Conservation (phyloP, 345 rosid species). For the Eutrema japonicum region DNA sequence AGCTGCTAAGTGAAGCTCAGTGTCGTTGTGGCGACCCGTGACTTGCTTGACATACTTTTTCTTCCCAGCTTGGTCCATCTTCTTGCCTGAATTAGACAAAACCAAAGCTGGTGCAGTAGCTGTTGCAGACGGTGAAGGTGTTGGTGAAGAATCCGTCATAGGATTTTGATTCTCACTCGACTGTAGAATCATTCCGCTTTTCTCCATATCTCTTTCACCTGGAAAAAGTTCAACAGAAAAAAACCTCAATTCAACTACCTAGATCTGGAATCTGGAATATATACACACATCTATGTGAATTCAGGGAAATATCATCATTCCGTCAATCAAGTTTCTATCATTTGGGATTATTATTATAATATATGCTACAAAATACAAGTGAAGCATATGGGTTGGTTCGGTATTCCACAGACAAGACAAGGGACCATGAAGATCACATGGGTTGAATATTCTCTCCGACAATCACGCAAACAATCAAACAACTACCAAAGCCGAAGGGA, state of each 20-base stretch:
- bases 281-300: slow-evolving; percentile 14
- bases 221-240: slow-evolving; percentile 24
- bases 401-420: slow-evolving; percentile 40
- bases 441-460: slow-evolving; percentile 33
- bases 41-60: slow-evolving; percentile 97
- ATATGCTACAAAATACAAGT: slow-evolving; percentile 9
- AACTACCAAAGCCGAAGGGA: slow-evolving; percentile 14
- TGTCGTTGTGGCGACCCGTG: slow-evolving; percentile 85
- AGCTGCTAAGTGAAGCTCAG: slow-evolving; percentile 86
- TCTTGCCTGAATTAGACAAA: slow-evolving; percentile 76
- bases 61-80: slow-evolving; percentile 89
- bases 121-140: slow-evolving; percentile 82
- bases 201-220: slow-evolving; percentile 75
- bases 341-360: background rate
- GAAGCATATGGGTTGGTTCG: slow-evolving; percentile 39
- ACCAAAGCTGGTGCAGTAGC: slow-evolving; percentile 83
- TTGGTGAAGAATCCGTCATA: slow-evolving; percentile 56
- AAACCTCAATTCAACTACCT: slow-evolving; percentile 15
- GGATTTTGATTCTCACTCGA: slow-evolving; percentile 51
- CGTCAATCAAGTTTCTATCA: slow-evolving; percentile 20
- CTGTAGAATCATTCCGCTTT: slow-evolving; percentile 50
- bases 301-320: background rate
- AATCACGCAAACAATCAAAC: slow-evolving; percentile 34
- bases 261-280: slow-evolving; percentile 27
- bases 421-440: slow-evolving; percentile 35